Percentiles rank a stretch among this genome's conserved stretches.
Evolutionary conservation across 345 rosid species (phyloP).

Genomic region (Lepidium sativum): DNA sequence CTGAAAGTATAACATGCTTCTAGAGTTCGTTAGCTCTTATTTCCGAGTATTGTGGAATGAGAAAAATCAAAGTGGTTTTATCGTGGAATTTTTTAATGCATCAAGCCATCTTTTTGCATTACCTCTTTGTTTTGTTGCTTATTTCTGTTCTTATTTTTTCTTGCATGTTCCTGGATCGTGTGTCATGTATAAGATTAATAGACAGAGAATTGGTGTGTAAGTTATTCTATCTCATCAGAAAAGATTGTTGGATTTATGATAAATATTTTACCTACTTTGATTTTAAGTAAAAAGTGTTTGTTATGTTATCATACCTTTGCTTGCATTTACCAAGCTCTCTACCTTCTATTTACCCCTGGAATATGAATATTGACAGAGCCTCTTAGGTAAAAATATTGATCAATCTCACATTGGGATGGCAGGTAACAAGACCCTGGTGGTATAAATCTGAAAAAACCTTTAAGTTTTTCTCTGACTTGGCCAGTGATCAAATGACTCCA

Average conservation of each 20-base stretch:
- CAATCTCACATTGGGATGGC: slow-evolving; percentile 17
- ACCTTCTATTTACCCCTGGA: not conserved
- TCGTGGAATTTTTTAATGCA: too few species aligned
- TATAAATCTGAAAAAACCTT: slow-evolving; percentile 1
- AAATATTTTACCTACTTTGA: not conserved
- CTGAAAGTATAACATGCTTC: too few species aligned
- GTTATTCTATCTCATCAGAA: slow-evolving; percentile 11
- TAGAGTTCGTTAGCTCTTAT: too few species aligned
- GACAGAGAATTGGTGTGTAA: slow-evolving; percentile 79
- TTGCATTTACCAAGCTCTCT: not conserved
- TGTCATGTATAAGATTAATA: slow-evolving; percentile 43
- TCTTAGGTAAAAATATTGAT: slow-evolving; percentile 9
- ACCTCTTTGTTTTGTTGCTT: slow-evolving; percentile 11
- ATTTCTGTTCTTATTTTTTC: slow-evolving; percentile 14
- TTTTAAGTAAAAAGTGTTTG: not conserved
- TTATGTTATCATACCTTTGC: not conserved
- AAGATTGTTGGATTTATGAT: slow-evolving; percentile 11
- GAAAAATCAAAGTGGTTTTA: too few species aligned
- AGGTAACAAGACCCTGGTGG: slow-evolving; percentile 16
- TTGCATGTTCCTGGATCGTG: slow-evolving; percentile 20
- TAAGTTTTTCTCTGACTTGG: not conserved
- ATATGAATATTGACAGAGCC: slow-evolving; percentile 24
- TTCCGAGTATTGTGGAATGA: too few species aligned
- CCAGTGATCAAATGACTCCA: slow-evolving; percentile 17
- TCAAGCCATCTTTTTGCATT: not conserved